phyloP scores from a whole-genome alignment of 1,284 basidiomycete genomes.

The Austroboletus sp. region DNA sequence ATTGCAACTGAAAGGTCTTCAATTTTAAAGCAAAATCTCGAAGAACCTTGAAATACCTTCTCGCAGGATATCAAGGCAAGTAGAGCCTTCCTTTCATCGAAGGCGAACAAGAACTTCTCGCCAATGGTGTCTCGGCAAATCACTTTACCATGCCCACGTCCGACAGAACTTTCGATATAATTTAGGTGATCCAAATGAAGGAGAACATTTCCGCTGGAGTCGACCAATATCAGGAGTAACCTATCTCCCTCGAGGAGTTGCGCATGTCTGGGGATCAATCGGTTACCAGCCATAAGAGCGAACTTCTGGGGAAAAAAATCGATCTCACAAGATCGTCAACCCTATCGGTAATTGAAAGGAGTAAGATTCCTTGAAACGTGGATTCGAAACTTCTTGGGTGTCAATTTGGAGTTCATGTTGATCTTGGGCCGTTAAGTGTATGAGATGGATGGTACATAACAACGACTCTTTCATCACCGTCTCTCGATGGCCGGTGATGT shows the following conservation, averaged over 20 bases:
- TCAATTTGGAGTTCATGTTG: constrained; percentile 39
- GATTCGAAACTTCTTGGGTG: constrained; percentile 34
- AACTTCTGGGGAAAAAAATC: constrained; percentile 7
- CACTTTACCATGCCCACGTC: constrained; percentile 24
- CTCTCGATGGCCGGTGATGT: constrained; percentile 18
- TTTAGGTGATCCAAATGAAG: constrained; percentile 38
- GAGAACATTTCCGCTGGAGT: constrained; percentile 27
- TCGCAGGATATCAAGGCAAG: constrained; percentile 39
- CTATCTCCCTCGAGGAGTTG: constrained; percentile 34
- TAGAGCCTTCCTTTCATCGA: constrained; percentile 45
- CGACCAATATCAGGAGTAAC: constrained; percentile 39
- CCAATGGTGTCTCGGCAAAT: constrained; percentile 44
- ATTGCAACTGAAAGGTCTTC: constrained; percentile 22
- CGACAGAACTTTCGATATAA: constrained; percentile 31
- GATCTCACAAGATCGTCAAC: constrained; percentile 34
- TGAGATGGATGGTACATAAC: constrained; percentile 33
- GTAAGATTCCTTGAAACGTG: constrained; percentile 22
- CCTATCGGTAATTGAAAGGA: constrained; percentile 35
- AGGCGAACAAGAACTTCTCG: constrained; percentile 38
- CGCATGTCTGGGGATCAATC: constrained; percentile 28
- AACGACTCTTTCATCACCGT: constrained; percentile 21
- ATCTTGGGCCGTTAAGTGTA: constrained; percentile 40
- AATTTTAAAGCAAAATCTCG: background rate
- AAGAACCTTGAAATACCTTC: constrained; percentile 16
- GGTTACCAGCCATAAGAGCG: constrained; percentile 12